Evolutionary conservation across 2,329 filamentous ascomycete genomes (phyloP), one percentile per base, ranked within the genome.

Genomic region (Cadophora sp.): DNA sequence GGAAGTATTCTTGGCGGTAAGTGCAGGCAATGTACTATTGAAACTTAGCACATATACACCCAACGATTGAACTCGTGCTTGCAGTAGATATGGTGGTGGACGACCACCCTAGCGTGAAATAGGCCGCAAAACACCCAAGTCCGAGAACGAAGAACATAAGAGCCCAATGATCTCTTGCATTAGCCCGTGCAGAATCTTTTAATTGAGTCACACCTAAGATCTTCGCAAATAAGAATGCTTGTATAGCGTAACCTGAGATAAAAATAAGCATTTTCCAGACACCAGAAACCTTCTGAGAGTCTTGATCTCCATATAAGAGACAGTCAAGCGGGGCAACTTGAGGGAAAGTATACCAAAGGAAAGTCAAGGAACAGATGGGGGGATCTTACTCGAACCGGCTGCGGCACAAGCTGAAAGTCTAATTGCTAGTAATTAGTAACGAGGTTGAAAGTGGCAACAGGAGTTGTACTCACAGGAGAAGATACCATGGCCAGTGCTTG

Each of bases 81-180:
- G 70, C 80, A 7, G 76, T 64, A 11, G 71, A 63, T 24, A 72
- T 66, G 16, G 79, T 78, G 1, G 81, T 85, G 1, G 86, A 78
- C 4, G 80, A 75, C 55, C 64, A 74, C 1, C 76, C 75, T 27
- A 77, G 67, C 5, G 70, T 59, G 43, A 72, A 76, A 59, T 76
- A 78, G 36, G 79, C 78, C 0, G 81, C 39, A 16, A 77, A 76
- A 59, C 79, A 74, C 18, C 76, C 79, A 65, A 82, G 70, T 41
- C 82, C 79, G 66, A 84, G 74, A 36, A 83, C 73, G 59, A 83
- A 81, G 64, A 84, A 84, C 81, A 84, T 84, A n/a, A 83, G 77
- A 2, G 81, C 77, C 81, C 81, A 85, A 71, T 83, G 82, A 66
- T 83, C 79, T 9, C 78, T 80, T 9, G 70, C 68, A 45, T 61